Evolutionary conservation across 306 rosid species (phyloP), one percentile per base, ranked within the genome.

Genomic region (Pyrus betulifolia): DNA sequence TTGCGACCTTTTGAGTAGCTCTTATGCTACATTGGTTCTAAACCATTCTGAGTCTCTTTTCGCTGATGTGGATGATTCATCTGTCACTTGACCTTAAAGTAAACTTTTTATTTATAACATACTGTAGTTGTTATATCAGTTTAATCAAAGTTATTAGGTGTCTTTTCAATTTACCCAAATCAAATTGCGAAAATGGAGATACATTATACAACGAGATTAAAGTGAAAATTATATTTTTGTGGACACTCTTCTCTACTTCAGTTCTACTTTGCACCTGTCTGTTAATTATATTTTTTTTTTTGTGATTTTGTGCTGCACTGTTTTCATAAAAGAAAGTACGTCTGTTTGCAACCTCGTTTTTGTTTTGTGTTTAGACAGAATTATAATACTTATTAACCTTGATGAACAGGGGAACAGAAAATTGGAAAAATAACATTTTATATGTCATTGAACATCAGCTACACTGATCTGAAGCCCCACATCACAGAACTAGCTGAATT

Each of bases 371-470:
- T 35, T 14, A 14, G 6, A 27, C 68, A 65, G 33, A 15, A 59
- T 45, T 33, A 2, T 18, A 22, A 58, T 67, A 44, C 78, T 57
- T 46, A 18, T 75, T 52, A 18, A 76, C 70, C 70, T 78, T 75
- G 81, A 78, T 74, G 76, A 64, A 80, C 96, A 96, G 99, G 81
- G 78, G 88, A 87, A 71, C 82, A 78, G 71, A 85, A 82, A 82
- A 85, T 96, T 85, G 90, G 90, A 68, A 87, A 82, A 81, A 83
- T 96, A 79, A 89, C 83, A 72, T 69, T 92, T 31, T 84, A 78
- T 17, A 78, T 96, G 82, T 87, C 82, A 69, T 88, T 96, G 82
- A 92, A 91, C 85, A 79, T 72, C 67, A 89, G 93, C 87, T 91
- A 85, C 81, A 17, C 46, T 65, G 88, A 90, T 67, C 79, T 96